These are phyloP conservation scores for Pyrus hybrid DNA, from an alignment of 331 rosid species.

Conservation along the genomic window DNA sequence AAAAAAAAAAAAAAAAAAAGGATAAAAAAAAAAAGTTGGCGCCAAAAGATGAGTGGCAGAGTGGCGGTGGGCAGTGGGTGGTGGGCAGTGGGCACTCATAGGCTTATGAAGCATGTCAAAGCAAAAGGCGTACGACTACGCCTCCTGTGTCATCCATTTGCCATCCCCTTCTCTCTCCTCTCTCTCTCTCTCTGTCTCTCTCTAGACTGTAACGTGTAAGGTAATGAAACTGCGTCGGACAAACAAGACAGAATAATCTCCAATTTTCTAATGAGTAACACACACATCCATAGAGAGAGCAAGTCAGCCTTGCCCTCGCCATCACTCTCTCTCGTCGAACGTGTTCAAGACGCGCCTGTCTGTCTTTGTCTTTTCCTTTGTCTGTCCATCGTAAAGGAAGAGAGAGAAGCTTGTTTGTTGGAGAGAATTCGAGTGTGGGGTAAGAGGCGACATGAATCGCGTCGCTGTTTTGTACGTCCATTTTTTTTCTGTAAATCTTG, in stretches of 20 bases:
- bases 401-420: background rate
- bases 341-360: background rate
- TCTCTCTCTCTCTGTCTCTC: background rate
- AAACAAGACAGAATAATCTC: conserved; percentile 8
- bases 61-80: background rate
- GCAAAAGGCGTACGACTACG: background rate
- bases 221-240: background rate
- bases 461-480: no score
- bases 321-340: background rate
- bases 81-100: background rate
- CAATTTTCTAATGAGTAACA: conserved; percentile 5
- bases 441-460: no score
- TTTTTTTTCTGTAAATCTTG: background rate
- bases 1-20: background rate
- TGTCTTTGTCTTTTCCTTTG: background rate
- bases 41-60: conserved; percentile 1
- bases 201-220: background rate
- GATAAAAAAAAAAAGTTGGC: background rate
- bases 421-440: no score
- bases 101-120: conserved; percentile 9
- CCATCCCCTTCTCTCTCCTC: background rate
- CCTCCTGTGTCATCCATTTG: background rate
- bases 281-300: background rate
- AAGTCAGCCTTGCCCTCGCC: conserved; percentile 1
- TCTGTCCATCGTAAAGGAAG: background rate